Conservation (phyloP, 2,329 filamentous ascomycete genomes). For the Mycogone perniciosa region DNA sequence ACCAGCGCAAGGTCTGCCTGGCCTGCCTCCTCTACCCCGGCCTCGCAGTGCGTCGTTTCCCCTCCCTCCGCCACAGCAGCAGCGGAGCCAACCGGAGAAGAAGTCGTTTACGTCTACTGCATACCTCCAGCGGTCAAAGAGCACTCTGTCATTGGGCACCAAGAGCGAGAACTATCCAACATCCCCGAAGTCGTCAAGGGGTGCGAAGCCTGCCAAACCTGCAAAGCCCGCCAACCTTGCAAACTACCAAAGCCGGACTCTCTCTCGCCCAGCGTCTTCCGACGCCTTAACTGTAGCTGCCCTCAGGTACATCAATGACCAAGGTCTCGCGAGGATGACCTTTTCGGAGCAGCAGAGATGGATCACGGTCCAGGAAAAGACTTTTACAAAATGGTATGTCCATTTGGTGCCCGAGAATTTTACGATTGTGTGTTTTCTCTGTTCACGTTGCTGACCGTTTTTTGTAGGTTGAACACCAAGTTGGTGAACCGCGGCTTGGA, state of each 20-base stretch:
- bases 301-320: slow-evolving; percentile 43
- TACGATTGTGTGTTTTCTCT: background rate
- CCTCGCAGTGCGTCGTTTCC: slow-evolving; percentile 7
- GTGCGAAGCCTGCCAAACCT: slow-evolving; percentile 6
- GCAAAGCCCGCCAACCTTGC: slow-evolving; percentile 9
- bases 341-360: slow-evolving; percentile 59
- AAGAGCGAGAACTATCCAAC: slow-evolving; percentile 2
- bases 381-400: slow-evolving; percentile 84
- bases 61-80: background rate
- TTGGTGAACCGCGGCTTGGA: slow-evolving; percentile 69
- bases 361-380: slow-evolving; percentile 91
- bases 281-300: slow-evolving; percentile 27
- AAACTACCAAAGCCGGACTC: slow-evolving; percentile 1
- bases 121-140: slow-evolving; percentile 9
- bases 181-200: background rate
- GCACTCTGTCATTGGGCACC: slow-evolving; percentile 15
- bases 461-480: slow-evolving; percentile 85
- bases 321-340: slow-evolving; percentile 53
- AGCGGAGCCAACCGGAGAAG: slow-evolving; percentile 10
- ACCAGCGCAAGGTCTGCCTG: background rate
- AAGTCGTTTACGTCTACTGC: slow-evolving; percentile 3
- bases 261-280: slow-evolving; percentile 23
- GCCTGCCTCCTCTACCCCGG: slow-evolving; percentile 5
- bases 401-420: too few species aligned
- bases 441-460: background rate